Percentiles rank a stretch among this genome's conserved stretches.
These are phyloP conservation scores for Phaffia tasmanica DNA, from an alignment of 768 basidiomycete genomes.

Conservation along the genomic window DNA sequence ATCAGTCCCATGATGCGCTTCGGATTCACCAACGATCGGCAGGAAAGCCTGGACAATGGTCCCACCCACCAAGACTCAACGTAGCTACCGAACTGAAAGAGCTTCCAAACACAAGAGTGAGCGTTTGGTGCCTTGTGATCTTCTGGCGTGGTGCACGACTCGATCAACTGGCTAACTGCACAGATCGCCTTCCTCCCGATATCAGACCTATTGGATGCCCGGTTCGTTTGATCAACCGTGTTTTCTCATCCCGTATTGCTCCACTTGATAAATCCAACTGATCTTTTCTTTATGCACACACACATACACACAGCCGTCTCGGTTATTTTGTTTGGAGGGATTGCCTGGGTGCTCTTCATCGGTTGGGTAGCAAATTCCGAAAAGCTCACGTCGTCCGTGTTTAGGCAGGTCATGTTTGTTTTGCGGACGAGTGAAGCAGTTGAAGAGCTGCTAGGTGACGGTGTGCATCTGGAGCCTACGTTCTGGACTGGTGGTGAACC, in stretches of 20 bases:
- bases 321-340: background rate
- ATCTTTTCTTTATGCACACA: background rate
- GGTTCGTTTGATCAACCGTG: background rate
- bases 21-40: background rate
- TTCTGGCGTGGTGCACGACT: background rate
- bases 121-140: background rate
- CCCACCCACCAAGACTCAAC: conserved; percentile 10
- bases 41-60: conserved; percentile 3
- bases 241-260: background rate
- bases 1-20: no score
- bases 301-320: background rate
- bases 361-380: conserved; percentile 19
- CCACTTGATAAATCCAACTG: no score
- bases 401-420: conserved; percentile 23
- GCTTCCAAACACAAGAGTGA: conserved; percentile 9
- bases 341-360: conserved; percentile 16
- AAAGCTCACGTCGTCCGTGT: conserved; percentile 23
- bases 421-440: conserved; percentile 7
- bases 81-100: background rate
- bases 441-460: conserved; percentile 2
- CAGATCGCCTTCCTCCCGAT: background rate
- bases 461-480: conserved; percentile 14
- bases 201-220: background rate
- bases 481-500: conserved; percentile 25
- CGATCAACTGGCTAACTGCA: no score